Evolutionary conservation across 2,329 filamentous ascomycete species (phyloP).

Genomic region (Colletotrichum chlorophyti): DNA sequence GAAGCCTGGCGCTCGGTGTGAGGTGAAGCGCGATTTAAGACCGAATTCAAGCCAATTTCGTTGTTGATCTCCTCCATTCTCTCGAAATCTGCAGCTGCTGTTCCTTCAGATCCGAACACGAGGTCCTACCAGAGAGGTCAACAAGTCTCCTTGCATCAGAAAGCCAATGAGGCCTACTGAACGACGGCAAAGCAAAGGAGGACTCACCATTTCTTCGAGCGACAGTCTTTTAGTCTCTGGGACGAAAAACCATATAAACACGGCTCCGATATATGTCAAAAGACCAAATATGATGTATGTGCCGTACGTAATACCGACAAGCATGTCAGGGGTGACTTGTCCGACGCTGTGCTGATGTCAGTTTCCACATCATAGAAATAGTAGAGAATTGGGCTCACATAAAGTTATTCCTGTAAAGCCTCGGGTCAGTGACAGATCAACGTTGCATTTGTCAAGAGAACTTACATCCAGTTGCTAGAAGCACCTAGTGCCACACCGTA

Average conservation of each 20-base stretch:
- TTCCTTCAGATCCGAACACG: conserved; percentile 71
- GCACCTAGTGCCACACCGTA: conserved; percentile 76
- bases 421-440: neutral
- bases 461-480: conserved; percentile 68
- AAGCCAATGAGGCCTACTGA: too few relatives aligned
- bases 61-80: conserved; percentile 76
- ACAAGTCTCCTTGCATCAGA: neutral
- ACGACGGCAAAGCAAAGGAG: too few relatives aligned
- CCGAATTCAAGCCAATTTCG: conserved; percentile 66
- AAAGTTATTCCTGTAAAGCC: conserved; percentile 55
- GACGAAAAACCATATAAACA: conserved; percentile 68
- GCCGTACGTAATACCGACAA: conserved; percentile 69
- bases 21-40: conserved; percentile 2
- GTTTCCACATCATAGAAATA: too few relatives aligned
- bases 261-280: conserved; percentile 67
- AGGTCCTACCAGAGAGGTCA: conserved; percentile 54
- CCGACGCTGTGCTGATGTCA: conserved; percentile 57
- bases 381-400: conserved; percentile 41
- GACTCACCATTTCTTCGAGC: conserved; percentile 66
- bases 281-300: conserved; percentile 76
- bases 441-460: neutral
- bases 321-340: conserved; percentile 73
- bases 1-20: neutral
- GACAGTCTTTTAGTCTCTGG: conserved; percentile 70
- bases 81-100: conserved; percentile 70